These are phyloP conservation scores for Clathrospora elynae DNA, from an alignment of 2,329 filamentous ascomycete genomes.

Conservation along the genomic window DNA sequence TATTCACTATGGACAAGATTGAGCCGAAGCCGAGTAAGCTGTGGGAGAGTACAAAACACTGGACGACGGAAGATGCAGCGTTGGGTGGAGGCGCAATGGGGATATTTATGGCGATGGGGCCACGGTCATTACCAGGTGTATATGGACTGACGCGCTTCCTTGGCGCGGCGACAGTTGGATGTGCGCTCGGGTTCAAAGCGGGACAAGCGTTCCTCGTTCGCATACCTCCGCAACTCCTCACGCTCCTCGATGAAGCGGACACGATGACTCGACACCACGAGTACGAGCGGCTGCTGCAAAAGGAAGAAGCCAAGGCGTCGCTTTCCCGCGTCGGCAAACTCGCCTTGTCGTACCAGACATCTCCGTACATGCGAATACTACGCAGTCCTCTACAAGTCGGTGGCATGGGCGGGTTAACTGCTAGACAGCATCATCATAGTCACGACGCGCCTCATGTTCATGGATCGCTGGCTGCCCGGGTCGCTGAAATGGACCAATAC, in stretches of 20 bases:
- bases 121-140: conserved; percentile 22
- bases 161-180: conserved; percentile 23
- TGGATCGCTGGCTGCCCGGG: neutral
- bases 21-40: conserved; percentile 24
- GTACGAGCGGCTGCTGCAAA: conserved; percentile 15
- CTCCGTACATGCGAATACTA: conserved; percentile 3
- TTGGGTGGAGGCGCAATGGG: conserved; percentile 23
- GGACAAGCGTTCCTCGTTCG: conserved; percentile 5
- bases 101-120: conserved; percentile 19
- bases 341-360: conserved; percentile 13
- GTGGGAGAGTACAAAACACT: conserved; percentile 28
- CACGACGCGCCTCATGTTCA: no score
- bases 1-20: conserved; percentile 26
- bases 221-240: conserved; percentile 3
- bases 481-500: conserved; percentile 9
- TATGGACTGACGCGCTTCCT: conserved; percentile 24
- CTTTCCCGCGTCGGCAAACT: conserved; percentile 20
- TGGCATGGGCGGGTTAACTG: neutral
- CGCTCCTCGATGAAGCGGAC: conserved; percentile 7
- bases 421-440: neutral
- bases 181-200: conserved; percentile 14
- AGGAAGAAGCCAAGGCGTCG: conserved; percentile 16
- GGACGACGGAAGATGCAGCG: conserved; percentile 21
- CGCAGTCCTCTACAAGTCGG: conserved; percentile 4
- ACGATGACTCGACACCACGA: neutral